A percentile compares a stretch with the other conserved stretches of the same genome.
Evolutionary conservation across 1,284 basidiomycete species (phyloP).

Genomic region (Cryptococcus sp.): DNA sequence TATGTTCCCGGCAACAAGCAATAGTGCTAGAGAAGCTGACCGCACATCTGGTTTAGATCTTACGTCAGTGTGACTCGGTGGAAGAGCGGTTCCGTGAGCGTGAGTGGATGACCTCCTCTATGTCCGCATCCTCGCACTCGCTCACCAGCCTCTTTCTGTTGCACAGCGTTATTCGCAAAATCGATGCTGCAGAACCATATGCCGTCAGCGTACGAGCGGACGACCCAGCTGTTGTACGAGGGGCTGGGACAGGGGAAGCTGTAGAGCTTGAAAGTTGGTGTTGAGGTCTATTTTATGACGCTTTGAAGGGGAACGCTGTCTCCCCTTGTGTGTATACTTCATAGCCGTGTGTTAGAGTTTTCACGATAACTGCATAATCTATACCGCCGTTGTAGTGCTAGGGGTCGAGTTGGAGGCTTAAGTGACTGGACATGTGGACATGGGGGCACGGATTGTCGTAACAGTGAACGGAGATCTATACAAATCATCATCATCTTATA

Average conservation of each 20-base stretch:
- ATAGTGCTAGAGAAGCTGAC: neutral
- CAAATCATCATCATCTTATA: too few relatives aligned
- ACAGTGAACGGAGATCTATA: too few relatives aligned
- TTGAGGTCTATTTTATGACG: too few relatives aligned
- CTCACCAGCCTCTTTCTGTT: neutral
- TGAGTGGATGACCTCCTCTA: constrained; percentile 25
- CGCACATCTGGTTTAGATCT: constrained; percentile 20
- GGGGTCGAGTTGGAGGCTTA: too few relatives aligned
- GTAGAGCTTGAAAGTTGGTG: neutral
- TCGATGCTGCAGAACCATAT: constrained; percentile 49
- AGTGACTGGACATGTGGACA: too few relatives aligned
- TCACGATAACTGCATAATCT: too few relatives aligned
- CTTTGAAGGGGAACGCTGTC: too few relatives aligned
- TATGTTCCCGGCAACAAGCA: neutral
- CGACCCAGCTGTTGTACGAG: constrained; percentile 42
- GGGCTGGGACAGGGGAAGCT: constrained; percentile 22
- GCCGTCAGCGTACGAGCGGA: constrained; percentile 44
- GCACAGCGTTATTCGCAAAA: constrained; percentile 39
- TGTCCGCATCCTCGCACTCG: too few relatives aligned
- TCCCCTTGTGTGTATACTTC: too few relatives aligned
- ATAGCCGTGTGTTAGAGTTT: too few relatives aligned
- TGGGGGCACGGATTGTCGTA: too few relatives aligned
- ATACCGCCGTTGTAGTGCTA: too few relatives aligned
- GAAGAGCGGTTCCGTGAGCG: constrained; percentile 54
- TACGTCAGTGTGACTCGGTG: constrained; percentile 52